Conservation (phyloP, 352 stramenopile genomes). For the Phytophthora fragariae region DNA sequence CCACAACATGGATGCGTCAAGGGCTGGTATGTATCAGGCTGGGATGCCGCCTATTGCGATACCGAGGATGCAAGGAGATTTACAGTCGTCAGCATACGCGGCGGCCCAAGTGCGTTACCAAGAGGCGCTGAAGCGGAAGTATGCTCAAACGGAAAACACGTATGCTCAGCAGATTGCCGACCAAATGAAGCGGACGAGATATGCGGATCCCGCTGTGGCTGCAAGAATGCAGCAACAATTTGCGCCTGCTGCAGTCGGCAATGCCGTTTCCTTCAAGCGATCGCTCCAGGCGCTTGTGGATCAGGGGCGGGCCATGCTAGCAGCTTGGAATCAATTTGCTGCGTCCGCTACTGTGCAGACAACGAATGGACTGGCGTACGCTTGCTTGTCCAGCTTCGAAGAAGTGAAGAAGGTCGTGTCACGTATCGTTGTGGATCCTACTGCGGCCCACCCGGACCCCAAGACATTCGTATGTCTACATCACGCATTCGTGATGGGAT, state of each 20-base stretch:
- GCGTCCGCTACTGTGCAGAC: conserved; percentile 53
- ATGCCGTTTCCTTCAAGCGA: conserved; percentile 51
- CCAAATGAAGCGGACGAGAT: conserved; percentile 45
- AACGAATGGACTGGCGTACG: conserved; percentile 65
- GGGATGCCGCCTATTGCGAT: conserved; percentile 29
- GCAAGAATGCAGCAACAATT: conserved; percentile 34
- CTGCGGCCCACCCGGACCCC: conserved; percentile 46
- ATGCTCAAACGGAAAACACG: conserved; percentile 31
- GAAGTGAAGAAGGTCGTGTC: conserved; percentile 81
- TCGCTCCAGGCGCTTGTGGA: conserved; percentile 74
- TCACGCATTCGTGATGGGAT: conserved; percentile 78
- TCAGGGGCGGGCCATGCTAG: conserved; percentile 71
- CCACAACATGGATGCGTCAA: conserved; percentile 23
- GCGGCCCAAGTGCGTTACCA: conserved; percentile 36
- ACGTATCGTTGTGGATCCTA: conserved; percentile 65
- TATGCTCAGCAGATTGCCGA: conserved; percentile 41
- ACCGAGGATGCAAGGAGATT: conserved; percentile 35
- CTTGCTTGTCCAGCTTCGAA: conserved; percentile 80
- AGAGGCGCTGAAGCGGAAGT: conserved; percentile 50
- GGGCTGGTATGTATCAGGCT: conserved; percentile 24
- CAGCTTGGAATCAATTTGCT: conserved; percentile 81
- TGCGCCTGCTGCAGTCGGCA: conserved; percentile 16
- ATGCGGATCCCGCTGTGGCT: conserved; percentile 19
- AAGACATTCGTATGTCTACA: conserved; percentile 85
- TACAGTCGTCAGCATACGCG: conserved; percentile 35